These are phyloP conservation scores for Hysterium pulicare DNA, from an alignment of 2,329 filamentous ascomycete species.

Conservation along the genomic window DNA sequence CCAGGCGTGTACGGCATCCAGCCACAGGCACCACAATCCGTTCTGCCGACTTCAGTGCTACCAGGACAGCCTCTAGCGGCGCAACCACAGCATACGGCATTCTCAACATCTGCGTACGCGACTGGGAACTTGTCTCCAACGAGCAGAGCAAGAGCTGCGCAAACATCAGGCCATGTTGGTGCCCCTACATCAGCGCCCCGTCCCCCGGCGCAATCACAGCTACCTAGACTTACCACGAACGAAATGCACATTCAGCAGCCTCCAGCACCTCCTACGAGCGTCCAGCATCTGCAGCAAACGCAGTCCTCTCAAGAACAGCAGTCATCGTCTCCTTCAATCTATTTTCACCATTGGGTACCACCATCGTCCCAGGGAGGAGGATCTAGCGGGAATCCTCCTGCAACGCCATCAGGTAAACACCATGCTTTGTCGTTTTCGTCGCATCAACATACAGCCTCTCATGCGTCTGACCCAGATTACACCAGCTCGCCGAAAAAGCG, in stretches of 20 bases:
- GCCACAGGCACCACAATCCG: slow-evolving; percentile 28
- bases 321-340: slow-evolving; percentile 70
- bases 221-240: slow-evolving; percentile 52
- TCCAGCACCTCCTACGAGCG: slow-evolving; percentile 36
- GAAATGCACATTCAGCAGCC: slow-evolving; percentile 50
- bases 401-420: slow-evolving; percentile 66
- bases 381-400: slow-evolving; percentile 61
- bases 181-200: slow-evolving; percentile 42
- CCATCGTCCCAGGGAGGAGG: slow-evolving; percentile 60
- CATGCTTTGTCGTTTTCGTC: slow-evolving; percentile 39
- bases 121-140: slow-evolving; percentile 30
- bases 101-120: slow-evolving; percentile 33
- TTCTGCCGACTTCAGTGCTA: slow-evolving; percentile 31
- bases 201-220: slow-evolving; percentile 44
- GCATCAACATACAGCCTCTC: slow-evolving; percentile 49
- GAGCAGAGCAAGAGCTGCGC: slow-evolving; percentile 26
- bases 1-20: slow-evolving; percentile 28
- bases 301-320: slow-evolving; percentile 58
- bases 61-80: slow-evolving; percentile 37
- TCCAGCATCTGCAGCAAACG: slow-evolving; percentile 43
- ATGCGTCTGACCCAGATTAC: slow-evolving; percentile 56
- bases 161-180: slow-evolving; percentile 24
- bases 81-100: slow-evolving; percentile 39
- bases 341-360: slow-evolving; percentile 92
- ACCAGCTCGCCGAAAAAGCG: slow-evolving; percentile 81